Evolutionary conservation across 257 asterid genomes (phyloP).

Genomic region (Capsicum rhomboideum): DNA sequence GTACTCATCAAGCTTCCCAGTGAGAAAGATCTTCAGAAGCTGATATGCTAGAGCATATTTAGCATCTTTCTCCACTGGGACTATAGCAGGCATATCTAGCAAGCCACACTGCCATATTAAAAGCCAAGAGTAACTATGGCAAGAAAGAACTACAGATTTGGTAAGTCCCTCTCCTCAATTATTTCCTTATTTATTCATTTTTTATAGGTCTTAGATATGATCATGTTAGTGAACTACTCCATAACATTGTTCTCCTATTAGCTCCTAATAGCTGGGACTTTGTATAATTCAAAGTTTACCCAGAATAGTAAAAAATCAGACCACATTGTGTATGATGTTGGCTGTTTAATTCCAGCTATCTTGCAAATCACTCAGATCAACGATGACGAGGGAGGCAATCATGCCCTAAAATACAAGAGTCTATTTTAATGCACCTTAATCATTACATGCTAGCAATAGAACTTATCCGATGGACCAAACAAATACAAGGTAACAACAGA

Average conservation of each 20-base stretch:
- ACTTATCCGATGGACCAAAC: background rate
- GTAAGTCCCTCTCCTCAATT: background rate
- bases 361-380: background rate
- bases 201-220: background rate
- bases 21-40: constrained; percentile 63
- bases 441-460: background rate
- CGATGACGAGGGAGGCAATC: background rate
- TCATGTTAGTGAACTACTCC: background rate
- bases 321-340: background rate
- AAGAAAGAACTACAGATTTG: background rate
- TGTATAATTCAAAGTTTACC: background rate
- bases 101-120: constrained; percentile 51
- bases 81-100: constrained; percentile 66
- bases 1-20: constrained; percentile 73
- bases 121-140: background rate
- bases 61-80: constrained; percentile 73
- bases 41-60: constrained; percentile 50
- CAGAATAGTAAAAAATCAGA: background rate
- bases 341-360: background rate
- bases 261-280: background rate
- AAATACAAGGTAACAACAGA: background rate
- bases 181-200: background rate
- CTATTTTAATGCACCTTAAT: background rate
- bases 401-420: background rate
- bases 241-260: background rate